Evolutionary conservation across 2,329 filamentous ascomycete species (phyloP).

Genomic region (Neopestalotiopsis sp.): DNA sequence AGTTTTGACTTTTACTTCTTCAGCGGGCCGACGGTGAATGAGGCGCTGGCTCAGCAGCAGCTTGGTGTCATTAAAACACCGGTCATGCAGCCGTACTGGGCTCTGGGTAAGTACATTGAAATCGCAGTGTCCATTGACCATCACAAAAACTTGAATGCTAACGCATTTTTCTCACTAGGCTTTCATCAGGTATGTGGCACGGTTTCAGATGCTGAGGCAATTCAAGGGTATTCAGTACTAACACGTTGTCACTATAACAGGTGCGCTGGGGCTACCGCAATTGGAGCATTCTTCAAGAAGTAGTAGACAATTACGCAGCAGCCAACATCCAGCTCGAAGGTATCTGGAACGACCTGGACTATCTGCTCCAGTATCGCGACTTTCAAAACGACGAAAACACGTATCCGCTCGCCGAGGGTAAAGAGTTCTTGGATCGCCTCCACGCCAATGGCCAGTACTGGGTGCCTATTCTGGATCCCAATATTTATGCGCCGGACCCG

Average conservation of each 20-base stretch:
- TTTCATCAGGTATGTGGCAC: too few relatives aligned
- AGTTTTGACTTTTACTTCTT: constrained; percentile 78
- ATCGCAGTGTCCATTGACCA: too few relatives aligned
- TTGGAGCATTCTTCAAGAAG: constrained; percentile 69
- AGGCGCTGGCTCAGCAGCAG: constrained; percentile 75
- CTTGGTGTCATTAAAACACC: constrained; percentile 70
- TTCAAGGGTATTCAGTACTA: too few relatives aligned
- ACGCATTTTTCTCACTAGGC: too few relatives aligned
- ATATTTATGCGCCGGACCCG: constrained; percentile 73
- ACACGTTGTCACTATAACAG: constrained; percentile 64
- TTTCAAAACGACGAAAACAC: constrained; percentile 65
- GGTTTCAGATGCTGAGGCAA: too few relatives aligned
- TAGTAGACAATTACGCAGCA: constrained; percentile 69
- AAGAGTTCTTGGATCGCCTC: constrained; percentile 63
- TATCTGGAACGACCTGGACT: constrained; percentile 76
- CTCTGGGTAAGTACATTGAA: constrained; percentile 57
- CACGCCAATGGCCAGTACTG: constrained; percentile 71
- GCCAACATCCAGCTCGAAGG: constrained; percentile 73
- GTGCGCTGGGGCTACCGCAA: constrained; percentile 83
- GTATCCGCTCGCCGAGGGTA: constrained; percentile 62
- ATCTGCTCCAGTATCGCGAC: constrained; percentile 66
- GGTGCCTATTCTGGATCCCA: constrained; percentile 76
- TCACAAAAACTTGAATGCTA: too few relatives aligned
- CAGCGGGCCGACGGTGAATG: constrained; percentile 70
- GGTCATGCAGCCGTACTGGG: constrained; percentile 81